These are phyloP conservation scores for Trichoderma aggressivum DNA, from an alignment of 2,329 filamentous ascomycete species.

Conservation along the genomic window DNA sequence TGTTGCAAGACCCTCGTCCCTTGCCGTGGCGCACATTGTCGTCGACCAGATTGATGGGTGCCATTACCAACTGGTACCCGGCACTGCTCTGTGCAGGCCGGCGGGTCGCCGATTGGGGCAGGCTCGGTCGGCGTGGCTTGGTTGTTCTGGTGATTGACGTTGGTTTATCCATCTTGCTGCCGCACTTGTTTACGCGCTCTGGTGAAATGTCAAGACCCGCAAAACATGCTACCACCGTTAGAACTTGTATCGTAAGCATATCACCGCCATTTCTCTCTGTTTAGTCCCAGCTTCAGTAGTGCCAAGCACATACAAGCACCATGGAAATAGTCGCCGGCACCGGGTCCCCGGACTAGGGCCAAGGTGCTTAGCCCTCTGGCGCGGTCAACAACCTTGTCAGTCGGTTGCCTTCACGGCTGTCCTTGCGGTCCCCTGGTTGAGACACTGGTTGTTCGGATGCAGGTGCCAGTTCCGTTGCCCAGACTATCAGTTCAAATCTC, in stretches of 20 bases:
- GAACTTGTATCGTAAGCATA: not conserved
- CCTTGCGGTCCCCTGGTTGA: not conserved
- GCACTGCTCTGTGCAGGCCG: not conserved
- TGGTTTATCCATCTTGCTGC: not conserved
- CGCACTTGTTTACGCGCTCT: not conserved
- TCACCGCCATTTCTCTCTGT: conserved; percentile 14
- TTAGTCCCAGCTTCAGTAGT: not conserved
- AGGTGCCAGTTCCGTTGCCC: not conserved
- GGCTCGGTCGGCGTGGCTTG: not conserved
- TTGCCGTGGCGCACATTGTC: conserved; percentile 2
- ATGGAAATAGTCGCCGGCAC: conserved; percentile 14
- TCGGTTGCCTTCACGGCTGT: not conserved
- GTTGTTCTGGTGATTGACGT: not conserved
- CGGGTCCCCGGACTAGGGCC: conserved; percentile 15
- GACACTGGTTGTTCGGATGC: not conserved
- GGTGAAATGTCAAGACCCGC: not conserved
- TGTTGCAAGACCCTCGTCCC: not conserved
- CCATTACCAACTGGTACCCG: not conserved
- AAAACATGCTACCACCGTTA: not conserved
- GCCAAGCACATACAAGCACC: not conserved
- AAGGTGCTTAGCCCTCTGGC: conserved; percentile 4
- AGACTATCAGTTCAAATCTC: not conserved
- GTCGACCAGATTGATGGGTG: not conserved
- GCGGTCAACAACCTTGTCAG: not conserved
- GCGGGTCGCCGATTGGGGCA: not conserved